Evolutionary conservation across 345 rosid species (phyloP).

Genomic region (Arabis hirsuta): DNA sequence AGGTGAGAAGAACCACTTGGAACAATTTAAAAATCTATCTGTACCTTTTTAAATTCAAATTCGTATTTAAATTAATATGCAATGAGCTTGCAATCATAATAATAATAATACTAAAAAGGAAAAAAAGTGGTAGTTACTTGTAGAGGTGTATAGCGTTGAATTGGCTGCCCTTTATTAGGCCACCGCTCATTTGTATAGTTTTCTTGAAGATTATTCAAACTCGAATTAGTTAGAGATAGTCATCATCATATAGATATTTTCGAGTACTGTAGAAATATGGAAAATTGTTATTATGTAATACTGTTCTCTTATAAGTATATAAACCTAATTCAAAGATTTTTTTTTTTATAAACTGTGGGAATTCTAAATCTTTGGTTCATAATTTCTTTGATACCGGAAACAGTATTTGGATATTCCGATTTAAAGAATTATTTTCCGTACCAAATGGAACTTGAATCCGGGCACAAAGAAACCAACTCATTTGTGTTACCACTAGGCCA

Average conservation of each 20-base stretch:
- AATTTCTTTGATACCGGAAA: too few species aligned
- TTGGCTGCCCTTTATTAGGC: conserved; percentile 17
- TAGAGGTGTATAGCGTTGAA: conserved; percentile 16
- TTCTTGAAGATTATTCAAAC: conserved; percentile 13
- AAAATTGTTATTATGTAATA: neutral
- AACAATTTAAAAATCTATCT: neutral
- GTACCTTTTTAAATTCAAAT: neutral
- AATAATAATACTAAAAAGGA: neutral
- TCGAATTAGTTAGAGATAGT: conserved; percentile 19
- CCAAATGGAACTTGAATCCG: too few species aligned
- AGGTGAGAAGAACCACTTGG: conserved; percentile 5
- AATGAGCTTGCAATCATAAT: conserved; percentile 22
- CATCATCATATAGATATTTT: conserved; percentile 7
- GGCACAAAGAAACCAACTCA: too few species aligned
- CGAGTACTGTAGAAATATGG: neutral
- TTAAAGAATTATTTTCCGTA: too few species aligned
- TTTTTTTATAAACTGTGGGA: too few species aligned
- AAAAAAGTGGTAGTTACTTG: conserved; percentile 12
- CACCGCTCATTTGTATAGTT: conserved; percentile 24
- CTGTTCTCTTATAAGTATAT: neutral
- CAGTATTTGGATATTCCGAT: too few species aligned
- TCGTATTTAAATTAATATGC: neutral
- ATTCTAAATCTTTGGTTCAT: too few species aligned
- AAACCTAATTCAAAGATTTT: conserved; percentile 1
- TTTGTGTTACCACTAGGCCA: too few species aligned